These are phyloP conservation scores for Sequoiadendron giganteum DNA, from an alignment of 75 land plant species.

Conservation along the genomic window DNA sequence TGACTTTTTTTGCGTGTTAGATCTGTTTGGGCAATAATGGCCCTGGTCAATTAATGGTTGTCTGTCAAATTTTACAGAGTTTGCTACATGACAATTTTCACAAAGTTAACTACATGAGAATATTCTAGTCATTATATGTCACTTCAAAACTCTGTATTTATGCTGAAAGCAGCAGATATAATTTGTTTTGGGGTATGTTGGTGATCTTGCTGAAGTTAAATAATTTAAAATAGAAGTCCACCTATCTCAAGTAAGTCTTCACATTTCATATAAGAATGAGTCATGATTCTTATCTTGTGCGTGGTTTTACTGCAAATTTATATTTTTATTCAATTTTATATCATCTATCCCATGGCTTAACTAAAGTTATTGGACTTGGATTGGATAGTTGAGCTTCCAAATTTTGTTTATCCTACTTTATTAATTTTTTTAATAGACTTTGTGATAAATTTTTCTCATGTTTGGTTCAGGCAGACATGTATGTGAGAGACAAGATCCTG, in stretches of 20 bases:
- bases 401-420: not conserved
- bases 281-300: not conserved
- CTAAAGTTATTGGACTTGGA: not conserved
- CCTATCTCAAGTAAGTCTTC: not conserved
- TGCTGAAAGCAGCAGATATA: not conserved
- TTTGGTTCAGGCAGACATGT: conserved; percentile 78
- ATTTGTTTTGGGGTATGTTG: not conserved
- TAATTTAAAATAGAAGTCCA: not conserved
- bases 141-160: not conserved
- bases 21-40: not conserved
- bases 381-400: not conserved
- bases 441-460: not conserved
- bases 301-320: not conserved
- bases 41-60: not conserved
- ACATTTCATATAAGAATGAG: not conserved
- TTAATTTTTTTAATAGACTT: not conserved
- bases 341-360: not conserved
- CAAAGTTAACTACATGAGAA: not conserved
- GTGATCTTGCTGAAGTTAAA: not conserved
- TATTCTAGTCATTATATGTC: not conserved
- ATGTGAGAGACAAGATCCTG: conserved; percentile 89
- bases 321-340: not conserved
- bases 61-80: not conserved
- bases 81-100: not conserved
- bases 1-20: not conserved